Evolutionary conservation across 805 yeast species (phyloP), one percentile per base, ranked within the genome.

Genomic region (Kazachstania kunashirensis): DNA sequence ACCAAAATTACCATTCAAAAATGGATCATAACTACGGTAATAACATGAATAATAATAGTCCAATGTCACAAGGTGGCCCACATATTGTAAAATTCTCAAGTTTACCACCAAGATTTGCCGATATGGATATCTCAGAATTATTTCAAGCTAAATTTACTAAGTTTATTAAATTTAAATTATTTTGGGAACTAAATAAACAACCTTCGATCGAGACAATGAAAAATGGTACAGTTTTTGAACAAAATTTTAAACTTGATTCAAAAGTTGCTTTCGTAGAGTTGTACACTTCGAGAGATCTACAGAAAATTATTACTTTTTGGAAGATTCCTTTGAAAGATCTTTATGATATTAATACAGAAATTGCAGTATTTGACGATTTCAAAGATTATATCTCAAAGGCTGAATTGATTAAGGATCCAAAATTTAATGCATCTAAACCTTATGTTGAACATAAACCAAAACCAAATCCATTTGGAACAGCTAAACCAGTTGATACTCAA

Each of bases 401-500:
- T 27, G 53, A 29, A 39, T 42, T 43, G 28, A 45, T 46, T 52
- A 19, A 29, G 12, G 51, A 51, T 26, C 49, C 52, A 15, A 39
- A 37, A 25, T 53, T 49, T 27, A 50, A 52, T 32, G 50, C 61
- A 6, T 34, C 49, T 6, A 48, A 33, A 33, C 50, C 58, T 4
- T 53, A 46, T 31, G 38, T 34, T 12, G 43, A 36, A 13, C 54
- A 47, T 4, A 47, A 62, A 48, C 53, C 65, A 3, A 77, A 72
- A 47, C 44, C 71, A 0, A 82, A 76, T 52, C 92, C 94, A 5
- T 84, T 85, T 63, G 95, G 95, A 0, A 63, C 71, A 4, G 95
- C 95, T 1, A 82, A 75, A 59, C 95, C 95, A 2, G 89, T 84
- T 5, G 95, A 84, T 55, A 75, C 81, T 2, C 63, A 77, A 16